Conservation (phyloP, 305 asterid species). For the Solanum hybrid region DNA sequence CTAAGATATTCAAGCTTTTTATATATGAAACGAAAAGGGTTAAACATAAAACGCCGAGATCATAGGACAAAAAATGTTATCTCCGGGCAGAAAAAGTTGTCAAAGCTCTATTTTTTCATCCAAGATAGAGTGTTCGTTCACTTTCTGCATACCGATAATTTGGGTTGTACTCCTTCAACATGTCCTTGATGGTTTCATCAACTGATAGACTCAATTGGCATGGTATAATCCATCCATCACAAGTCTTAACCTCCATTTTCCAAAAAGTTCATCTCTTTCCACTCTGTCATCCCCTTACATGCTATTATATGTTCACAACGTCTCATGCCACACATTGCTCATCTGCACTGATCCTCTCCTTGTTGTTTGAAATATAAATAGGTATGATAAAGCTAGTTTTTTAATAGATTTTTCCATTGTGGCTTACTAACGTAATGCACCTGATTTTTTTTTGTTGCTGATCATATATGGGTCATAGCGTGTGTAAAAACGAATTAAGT, state of each 20-base stretch:
- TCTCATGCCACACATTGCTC: slow-evolving; percentile 82
- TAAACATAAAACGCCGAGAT: neutral
- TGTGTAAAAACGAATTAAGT: no score
- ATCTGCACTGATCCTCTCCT: slow-evolving; percentile 53
- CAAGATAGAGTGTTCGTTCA: slow-evolving; percentile 61
- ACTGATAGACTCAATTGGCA: slow-evolving; percentile 54
- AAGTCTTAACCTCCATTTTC: slow-evolving; percentile 72
- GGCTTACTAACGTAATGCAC: no score
- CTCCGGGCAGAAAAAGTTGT: slow-evolving; percentile 71
- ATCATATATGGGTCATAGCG: no score
- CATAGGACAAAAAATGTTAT: slow-evolving; percentile 9
- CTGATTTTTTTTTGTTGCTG: no score
- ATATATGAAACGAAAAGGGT: neutral
- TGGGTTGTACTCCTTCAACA: slow-evolving; percentile 52
- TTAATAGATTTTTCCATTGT: no score
- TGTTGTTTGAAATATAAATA: slow-evolving; percentile 18
- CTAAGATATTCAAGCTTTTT: neutral
- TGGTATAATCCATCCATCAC: slow-evolving; percentile 61
- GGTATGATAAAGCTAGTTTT: no score
- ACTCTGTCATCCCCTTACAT: slow-evolving; percentile 51
- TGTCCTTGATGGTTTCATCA: slow-evolving; percentile 23
- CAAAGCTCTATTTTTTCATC: slow-evolving; percentile 67
- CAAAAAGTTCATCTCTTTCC: slow-evolving; percentile 74
- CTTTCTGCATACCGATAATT: slow-evolving; percentile 42
- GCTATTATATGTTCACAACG: slow-evolving; percentile 62